Evolutionary conservation across 2,329 filamentous ascomycete genomes (phyloP), one percentile per base, ranked within the genome.

Genomic region (Epichloe bromicola): DNA sequence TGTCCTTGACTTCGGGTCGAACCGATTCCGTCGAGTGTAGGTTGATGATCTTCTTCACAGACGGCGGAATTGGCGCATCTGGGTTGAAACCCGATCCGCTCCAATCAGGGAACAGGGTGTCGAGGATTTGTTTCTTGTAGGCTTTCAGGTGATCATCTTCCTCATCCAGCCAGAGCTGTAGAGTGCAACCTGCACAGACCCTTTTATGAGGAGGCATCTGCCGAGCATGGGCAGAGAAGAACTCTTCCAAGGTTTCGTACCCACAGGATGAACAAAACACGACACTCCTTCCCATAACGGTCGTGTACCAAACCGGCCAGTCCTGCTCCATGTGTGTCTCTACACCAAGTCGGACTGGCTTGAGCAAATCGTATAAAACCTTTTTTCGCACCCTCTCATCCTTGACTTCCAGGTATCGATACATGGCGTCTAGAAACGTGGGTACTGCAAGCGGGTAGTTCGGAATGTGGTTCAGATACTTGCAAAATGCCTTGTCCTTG

Each of bases 261-360:
- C 67, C 67, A 17, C 67, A 69, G 1, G 64, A 67, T 0, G 55
- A 59, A 48, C 67, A 70, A 38, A 65, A 66, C 0, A 58, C 8
- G 3, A 61, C 45, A 2, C 52, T 19, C 3, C 49, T 43, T 0
- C 56, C 62, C 63, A 66, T 64, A 5, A 45, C n/a, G 0, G 50
- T 4, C 1, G 48, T 47, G 49, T 65, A 67, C 42, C 57, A 65
- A 0, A 42, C 34, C 0, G 54, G 51, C 55, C 56, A 59, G 23
- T 66, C 61, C 0, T 42, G 7, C 0, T 55, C 50, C 1, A 62
- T 20, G 0, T 51, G 23, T 17, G 19, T 20, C 8, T 64, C 59
- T 0, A 67, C 30, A 0, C 61, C 62, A 6, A 62, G 50, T 2
- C 61, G 55, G 1, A 69, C 57, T 0, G 65, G 60, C 48, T 65